Base-by-base conservation (phyloP, 768 basidiomycete species). In the Cantharellus anzutake region DNA sequence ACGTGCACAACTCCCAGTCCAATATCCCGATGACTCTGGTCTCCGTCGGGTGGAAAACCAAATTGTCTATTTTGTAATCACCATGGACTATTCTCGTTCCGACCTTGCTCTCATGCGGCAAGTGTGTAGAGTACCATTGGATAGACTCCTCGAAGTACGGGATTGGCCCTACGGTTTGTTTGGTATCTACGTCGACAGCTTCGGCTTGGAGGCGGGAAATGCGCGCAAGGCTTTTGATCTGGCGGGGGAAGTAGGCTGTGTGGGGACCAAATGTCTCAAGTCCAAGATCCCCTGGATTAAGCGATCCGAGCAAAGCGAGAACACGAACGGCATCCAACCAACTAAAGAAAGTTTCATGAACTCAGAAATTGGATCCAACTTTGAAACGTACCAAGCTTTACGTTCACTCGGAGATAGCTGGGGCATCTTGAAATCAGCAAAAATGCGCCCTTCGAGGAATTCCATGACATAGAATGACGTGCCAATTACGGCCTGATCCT, bases 381-480 rank as follows among this genome's bases (percentile, higher is more conserved):
- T 29, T 29, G 20, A 29, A 1, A 71, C 80, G 41, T 64, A 85
- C 89, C 86, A 86, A 70, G 85, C 81, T 59, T 76, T 73, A 67
- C 84, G 73, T 64, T 84, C 82, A 59, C 76, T 66, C 2, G 76
- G 73, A 3, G 78, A 67, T 1, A 89, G 71, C 66, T 86, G 82
- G 0, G 79, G 78, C 81, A 96, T 83, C 62, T 80, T 71, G 41
- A 78, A 73, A 70, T 97, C 86, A 7, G 88, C 86, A 72, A 96
- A 99, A 65, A 97, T 93, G 53, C 96, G 78, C 0, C 94, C 94
- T 29, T 94, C 82, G 51, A 98, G 67, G 68, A 87, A 98, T 68
- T 97, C 86, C 94, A 99, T 98, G 51, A 97, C 77, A 68, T 96
- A 98, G 72, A 97, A 97, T 2, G 84, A 80, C 34, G 91, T 90